phyloP scores from a whole-genome alignment of 495 filamentous ascomycete genomes.

The Bacidia gigantensis region DNA sequence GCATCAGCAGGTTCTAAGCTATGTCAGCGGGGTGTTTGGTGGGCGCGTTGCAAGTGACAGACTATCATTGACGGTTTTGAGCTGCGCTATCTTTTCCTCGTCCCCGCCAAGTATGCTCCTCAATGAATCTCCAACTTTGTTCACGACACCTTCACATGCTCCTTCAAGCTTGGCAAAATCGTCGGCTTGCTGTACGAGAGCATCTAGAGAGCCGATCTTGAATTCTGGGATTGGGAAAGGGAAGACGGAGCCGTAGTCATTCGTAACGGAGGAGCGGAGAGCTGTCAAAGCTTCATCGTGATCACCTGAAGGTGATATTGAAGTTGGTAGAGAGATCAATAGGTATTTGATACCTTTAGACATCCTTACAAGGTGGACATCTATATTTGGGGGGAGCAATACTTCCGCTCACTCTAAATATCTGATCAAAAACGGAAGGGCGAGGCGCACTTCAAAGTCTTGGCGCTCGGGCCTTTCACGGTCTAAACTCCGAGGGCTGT shows the following conservation, averaged over 20 bases:
- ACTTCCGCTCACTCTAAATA: too few species aligned
- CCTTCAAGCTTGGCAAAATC: slow-evolving; percentile 78
- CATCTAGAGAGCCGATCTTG: slow-evolving; percentile 94
- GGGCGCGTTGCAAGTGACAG: slow-evolving; percentile 22
- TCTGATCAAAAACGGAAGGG: not conserved
- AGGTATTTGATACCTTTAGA: slow-evolving; percentile 50
- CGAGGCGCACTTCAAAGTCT: not conserved
- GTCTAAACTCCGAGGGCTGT: too few species aligned
- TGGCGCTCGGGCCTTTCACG: not conserved
- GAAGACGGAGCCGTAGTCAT: slow-evolving; percentile 61
- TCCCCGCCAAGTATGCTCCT: slow-evolving; percentile 66
- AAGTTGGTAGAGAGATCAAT: slow-evolving; percentile 61
- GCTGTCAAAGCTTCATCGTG: slow-evolving; percentile 67
- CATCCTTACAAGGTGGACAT: too few species aligned
- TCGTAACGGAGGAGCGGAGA: slow-evolving; percentile 53
- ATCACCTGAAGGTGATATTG: slow-evolving; percentile 57
- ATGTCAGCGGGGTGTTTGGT: slow-evolving; percentile 10
- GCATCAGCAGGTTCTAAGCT: slow-evolving; percentile 74
- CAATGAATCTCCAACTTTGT: slow-evolving; percentile 79
- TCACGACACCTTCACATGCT: slow-evolving; percentile 67
- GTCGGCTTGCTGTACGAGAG: slow-evolving; percentile 92
- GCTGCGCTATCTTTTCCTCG: slow-evolving; percentile 64
- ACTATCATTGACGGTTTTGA: slow-evolving; percentile 97
- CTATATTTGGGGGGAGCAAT: too few species aligned
- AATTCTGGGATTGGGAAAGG: slow-evolving; percentile 81